A percentile compares a stretch with the other conserved stretches of the same genome.
Conservation (phyloP, 1,284 basidiomycete genomes). For the Bondarzewia mesenterica region DNA sequence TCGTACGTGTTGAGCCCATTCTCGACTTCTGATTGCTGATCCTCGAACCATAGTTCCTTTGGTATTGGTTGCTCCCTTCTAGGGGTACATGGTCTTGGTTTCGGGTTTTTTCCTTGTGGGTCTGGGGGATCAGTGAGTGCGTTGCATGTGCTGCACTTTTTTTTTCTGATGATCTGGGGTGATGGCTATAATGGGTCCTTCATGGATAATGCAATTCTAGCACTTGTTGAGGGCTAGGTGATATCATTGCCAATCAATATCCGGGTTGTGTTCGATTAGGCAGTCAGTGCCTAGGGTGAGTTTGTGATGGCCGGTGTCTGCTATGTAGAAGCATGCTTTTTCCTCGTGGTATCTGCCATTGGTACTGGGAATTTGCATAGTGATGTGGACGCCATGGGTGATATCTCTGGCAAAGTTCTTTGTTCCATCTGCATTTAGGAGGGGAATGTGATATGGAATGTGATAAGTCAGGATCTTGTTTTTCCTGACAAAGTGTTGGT, state of each 20-base stretch:
- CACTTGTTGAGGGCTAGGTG: not conserved
- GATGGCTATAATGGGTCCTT: not conserved
- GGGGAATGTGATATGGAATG: too few species aligned
- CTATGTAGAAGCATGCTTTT: not conserved
- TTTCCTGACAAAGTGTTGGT: too few species aligned
- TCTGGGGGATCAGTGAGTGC: not conserved
- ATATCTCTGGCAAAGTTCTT: too few species aligned
- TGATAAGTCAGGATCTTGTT: too few species aligned
- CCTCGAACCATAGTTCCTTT: too few species aligned
- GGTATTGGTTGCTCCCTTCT: too few species aligned
- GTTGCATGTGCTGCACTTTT: not conserved
- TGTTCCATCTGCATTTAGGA: too few species aligned
- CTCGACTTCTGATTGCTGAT: too few species aligned
- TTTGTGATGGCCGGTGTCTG: not conserved
- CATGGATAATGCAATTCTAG: not conserved
- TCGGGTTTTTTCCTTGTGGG: not conserved
- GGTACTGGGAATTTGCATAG: too few species aligned
- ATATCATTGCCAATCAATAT: not conserved
- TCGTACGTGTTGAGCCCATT: too few species aligned
- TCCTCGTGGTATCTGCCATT: not conserved
- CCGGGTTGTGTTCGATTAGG: not conserved
- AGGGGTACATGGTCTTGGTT: not conserved
- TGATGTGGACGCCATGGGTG: too few species aligned
- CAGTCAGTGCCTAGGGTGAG: not conserved
- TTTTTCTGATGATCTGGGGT: not conserved